phyloP scores from a whole-genome alignment of 2,329 filamentous ascomycete species.

The Alternaria viburni region DNA sequence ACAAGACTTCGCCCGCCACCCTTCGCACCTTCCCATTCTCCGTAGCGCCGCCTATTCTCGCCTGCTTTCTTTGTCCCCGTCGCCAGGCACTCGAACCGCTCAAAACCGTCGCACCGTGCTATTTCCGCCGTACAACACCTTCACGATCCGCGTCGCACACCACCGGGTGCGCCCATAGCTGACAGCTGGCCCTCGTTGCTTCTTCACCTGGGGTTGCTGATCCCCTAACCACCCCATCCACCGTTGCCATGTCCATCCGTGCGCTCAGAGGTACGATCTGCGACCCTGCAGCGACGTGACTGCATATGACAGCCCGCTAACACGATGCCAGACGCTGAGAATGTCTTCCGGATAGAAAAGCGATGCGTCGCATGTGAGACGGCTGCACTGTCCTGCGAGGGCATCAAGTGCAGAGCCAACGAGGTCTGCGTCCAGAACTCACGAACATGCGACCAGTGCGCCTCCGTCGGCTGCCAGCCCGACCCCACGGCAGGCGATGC shows the following conservation, averaged over 20 bases:
- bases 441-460: constrained; percentile 66
- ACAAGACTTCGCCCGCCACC: background rate
- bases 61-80: constrained; percentile 16
- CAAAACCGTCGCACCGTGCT: constrained; percentile 3
- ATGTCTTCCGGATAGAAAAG: constrained; percentile 57
- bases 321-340: constrained; percentile 39
- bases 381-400: constrained; percentile 61
- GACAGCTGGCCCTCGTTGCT: constrained; percentile 15
- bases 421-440: constrained; percentile 66
- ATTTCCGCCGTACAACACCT: background rate
- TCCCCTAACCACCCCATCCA: constrained; percentile 18
- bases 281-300: background rate
- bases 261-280: constrained; percentile 20
- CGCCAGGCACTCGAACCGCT: constrained; percentile 7
- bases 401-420: constrained; percentile 56
- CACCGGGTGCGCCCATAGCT: constrained; percentile 10
- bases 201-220: constrained; percentile 14
- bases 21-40: constrained; percentile 1
- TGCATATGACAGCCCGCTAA: constrained; percentile 13
- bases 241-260: constrained; percentile 25
- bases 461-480: constrained; percentile 61
- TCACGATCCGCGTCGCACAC: constrained; percentile 7
- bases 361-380: constrained; percentile 65
- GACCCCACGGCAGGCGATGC: constrained; percentile 42
- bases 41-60: constrained; percentile 10